These are phyloP conservation scores for Aspergillus ellipticus DNA, from an alignment of 495 filamentous ascomycete species.

Conservation along the genomic window DNA sequence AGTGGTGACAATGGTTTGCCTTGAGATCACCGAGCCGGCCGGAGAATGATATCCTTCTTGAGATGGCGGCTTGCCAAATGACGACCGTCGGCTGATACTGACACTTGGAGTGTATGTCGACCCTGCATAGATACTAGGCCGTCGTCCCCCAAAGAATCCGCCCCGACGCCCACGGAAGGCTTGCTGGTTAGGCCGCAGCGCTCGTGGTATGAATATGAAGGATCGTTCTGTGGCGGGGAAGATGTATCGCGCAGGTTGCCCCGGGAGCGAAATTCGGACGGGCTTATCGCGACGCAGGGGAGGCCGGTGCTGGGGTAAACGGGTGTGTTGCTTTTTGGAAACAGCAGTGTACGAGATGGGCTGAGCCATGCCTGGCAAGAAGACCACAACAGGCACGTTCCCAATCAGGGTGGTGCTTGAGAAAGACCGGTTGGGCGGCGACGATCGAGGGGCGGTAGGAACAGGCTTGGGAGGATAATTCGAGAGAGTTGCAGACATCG, in stretches of 20 bases:
- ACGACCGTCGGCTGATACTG: constrained; percentile 88
- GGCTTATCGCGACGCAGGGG: constrained; percentile 95
- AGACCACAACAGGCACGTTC: constrained; percentile 78
- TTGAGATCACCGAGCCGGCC: constrained; percentile 68
- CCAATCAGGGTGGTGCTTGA: constrained; percentile 66
- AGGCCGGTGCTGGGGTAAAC: constrained; percentile 89
- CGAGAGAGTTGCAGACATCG: constrained; percentile 13
- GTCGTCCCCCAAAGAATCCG: constrained; percentile 66
- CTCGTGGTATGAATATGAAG: constrained; percentile 97
- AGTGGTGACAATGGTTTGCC: constrained; percentile 52
- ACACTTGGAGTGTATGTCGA: constrained; percentile 87
- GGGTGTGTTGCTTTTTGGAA: constrained; percentile 80
- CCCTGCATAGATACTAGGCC: constrained; percentile 75
- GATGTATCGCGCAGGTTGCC: constrained; percentile 74
- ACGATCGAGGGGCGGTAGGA: constrained; percentile 44
- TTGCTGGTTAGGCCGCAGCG: constrained; percentile 88
- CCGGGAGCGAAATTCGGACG: constrained; percentile 87
- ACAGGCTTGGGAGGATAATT: constrained; percentile 29
- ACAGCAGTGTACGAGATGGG: constrained; percentile 68
- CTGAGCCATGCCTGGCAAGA: constrained; percentile 67
- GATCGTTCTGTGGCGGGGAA: constrained; percentile 86
- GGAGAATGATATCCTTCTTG: constrained; percentile 74
- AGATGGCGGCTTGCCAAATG: constrained; percentile 71
- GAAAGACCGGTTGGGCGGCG: constrained; percentile 62
- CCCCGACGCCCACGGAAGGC: constrained; percentile 67